Evolutionary conservation across 2,329 filamentous ascomycete species (phyloP).

Genomic region (Bipolaris sorokiniana): DNA sequence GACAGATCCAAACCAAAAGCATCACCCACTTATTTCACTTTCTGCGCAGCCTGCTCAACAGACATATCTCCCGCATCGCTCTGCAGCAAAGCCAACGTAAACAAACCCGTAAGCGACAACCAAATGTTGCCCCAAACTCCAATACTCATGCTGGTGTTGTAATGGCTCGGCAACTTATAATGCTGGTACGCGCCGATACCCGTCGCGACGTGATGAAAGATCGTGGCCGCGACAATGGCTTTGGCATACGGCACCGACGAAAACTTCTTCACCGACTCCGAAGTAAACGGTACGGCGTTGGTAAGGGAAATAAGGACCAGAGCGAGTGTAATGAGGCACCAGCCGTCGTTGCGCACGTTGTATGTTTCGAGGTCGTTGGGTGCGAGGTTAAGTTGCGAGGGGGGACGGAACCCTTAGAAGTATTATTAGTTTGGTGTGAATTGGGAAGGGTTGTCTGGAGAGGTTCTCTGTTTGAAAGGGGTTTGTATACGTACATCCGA

Average conservation of each 20-base stretch:
- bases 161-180: slow-evolving; percentile 33
- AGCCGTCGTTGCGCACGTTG: slow-evolving; percentile 34
- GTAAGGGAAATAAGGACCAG: slow-evolving; percentile 32
- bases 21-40: slow-evolving; percentile 8
- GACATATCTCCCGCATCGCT: slow-evolving; percentile 13
- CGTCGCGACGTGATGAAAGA: slow-evolving; percentile 33
- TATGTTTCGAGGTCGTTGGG: slow-evolving; percentile 36
- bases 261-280: slow-evolving; percentile 6
- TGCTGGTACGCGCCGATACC: slow-evolving; percentile 34
- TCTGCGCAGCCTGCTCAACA: slow-evolving; percentile 21
- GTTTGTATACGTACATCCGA: slow-evolving; percentile 23
- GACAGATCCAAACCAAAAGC: background rate
- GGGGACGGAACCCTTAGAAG: slow-evolving; percentile 30
- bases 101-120: slow-evolving; percentile 26
- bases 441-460: background rate
- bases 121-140: slow-evolving; percentile 36
- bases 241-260: slow-evolving; percentile 25
- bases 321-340: slow-evolving; percentile 36
- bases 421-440: slow-evolving; percentile 7
- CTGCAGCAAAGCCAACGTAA: slow-evolving; percentile 22
- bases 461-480: background rate
- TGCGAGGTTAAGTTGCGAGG: slow-evolving; percentile 28
- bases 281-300: slow-evolving; percentile 26
- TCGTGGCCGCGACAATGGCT: slow-evolving; percentile 29
- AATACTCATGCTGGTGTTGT: slow-evolving; percentile 34